Conservation (phyloP, 352 stramenopile genomes). For the Aphanomyces invadans region DNA sequence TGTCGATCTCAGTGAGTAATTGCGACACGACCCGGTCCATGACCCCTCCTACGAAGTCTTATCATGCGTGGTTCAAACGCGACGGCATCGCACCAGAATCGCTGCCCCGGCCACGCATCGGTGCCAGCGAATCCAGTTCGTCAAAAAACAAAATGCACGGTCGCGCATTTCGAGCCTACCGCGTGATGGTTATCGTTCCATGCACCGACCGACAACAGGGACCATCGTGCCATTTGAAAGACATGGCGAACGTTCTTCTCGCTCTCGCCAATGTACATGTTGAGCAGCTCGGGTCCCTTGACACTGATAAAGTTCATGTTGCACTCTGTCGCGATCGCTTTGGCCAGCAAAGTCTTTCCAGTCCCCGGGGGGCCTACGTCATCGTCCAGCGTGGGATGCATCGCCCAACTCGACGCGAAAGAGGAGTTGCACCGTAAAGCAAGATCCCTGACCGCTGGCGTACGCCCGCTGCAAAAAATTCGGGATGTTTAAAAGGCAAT, state of each 20-base stretch:
- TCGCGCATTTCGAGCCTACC: slow-evolving; percentile 51
- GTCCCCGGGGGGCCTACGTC: slow-evolving; percentile 71
- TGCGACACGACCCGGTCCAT: slow-evolving; percentile 97
- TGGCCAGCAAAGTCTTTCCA: slow-evolving; percentile 92
- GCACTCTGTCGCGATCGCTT: slow-evolving; percentile 94
- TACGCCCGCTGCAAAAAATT: slow-evolving; percentile 70
- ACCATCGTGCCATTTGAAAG: slow-evolving; percentile 68
- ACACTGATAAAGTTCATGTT: slow-evolving; percentile 95
- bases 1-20: slow-evolving; percentile 92
- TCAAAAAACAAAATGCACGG: slow-evolving; percentile 92
- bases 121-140: slow-evolving; percentile 86
- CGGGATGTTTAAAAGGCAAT: slow-evolving; percentile 72
- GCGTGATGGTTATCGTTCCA: too few species aligned
- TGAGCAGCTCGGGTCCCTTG: slow-evolving; percentile 93
- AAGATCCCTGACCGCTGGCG: slow-evolving; percentile 75
- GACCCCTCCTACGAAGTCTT: slow-evolving; percentile 44
- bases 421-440: slow-evolving; percentile 38
- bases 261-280: slow-evolving; percentile 97
- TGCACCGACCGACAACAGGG: too few species aligned
- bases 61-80: too few species aligned
- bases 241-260: slow-evolving; percentile 94
- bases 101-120: slow-evolving; percentile 82
- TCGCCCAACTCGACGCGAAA: too few species aligned
- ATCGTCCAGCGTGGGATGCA: too few species aligned
- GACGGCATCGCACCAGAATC: slow-evolving; percentile 63